Evolutionary conservation across 352 stramenopile species (phyloP).

Genomic region (Phytophthora ohioensis): DNA sequence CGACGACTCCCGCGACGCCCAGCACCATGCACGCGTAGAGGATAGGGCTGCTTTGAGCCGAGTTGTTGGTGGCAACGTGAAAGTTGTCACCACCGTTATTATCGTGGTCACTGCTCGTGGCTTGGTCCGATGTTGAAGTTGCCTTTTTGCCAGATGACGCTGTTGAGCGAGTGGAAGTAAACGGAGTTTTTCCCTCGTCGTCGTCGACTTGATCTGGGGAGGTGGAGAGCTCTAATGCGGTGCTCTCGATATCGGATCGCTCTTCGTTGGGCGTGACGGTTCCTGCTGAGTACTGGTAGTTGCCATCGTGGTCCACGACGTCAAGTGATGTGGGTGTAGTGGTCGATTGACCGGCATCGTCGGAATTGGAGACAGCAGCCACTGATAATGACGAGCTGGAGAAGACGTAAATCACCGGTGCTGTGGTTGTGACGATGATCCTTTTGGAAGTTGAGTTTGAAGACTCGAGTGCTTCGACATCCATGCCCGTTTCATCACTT

Average conservation of each 20-base stretch:
- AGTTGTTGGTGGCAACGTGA: not conserved
- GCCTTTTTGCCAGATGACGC: slow-evolving; percentile 11
- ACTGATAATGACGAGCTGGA: not conserved
- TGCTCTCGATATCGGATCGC: slow-evolving; percentile 14
- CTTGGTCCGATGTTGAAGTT: slow-evolving; percentile 18
- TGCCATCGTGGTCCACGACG: not conserved
- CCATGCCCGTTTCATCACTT: not conserved
- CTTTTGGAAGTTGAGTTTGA: not conserved
- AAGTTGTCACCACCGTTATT: not conserved
- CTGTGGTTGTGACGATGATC: not conserved
- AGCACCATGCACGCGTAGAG: slow-evolving; percentile 53
- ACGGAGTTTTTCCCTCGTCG: not conserved
- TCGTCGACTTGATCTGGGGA: slow-evolving; percentile 10
- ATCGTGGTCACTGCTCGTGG: slow-evolving; percentile 2
- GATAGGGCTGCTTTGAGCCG: slow-evolving; percentile 17
- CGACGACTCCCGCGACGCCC: slow-evolving; percentile 26
- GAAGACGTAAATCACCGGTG: slow-evolving; percentile 6
- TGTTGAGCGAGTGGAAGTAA: not conserved
- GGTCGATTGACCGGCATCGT: not conserved
- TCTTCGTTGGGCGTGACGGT: slow-evolving; percentile 15
- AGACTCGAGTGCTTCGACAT: not conserved
- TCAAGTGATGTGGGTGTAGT: not conserved
- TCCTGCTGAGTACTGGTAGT: slow-evolving; percentile 9
- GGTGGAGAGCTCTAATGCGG: slow-evolving; percentile 13
- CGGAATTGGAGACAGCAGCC: not conserved